Conservation (phyloP, 352 stramenopile genomes). For the Phytophthora boehmeriae region DNA sequence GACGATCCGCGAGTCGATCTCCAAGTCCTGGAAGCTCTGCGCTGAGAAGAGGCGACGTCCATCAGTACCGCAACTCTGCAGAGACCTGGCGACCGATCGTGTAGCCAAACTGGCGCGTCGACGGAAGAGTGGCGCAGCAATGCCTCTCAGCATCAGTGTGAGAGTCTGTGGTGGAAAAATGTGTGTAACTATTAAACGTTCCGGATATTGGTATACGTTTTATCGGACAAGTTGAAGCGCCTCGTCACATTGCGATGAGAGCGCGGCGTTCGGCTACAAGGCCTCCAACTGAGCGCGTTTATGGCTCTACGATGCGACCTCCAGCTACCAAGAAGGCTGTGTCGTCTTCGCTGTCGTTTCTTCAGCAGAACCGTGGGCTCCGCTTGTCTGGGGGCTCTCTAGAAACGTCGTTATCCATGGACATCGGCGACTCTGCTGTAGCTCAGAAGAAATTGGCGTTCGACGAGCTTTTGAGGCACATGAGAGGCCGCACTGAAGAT, state of each 20-base stretch:
- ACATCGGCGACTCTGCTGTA: conserved; percentile 5
- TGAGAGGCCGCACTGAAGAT: conserved; percentile 40
- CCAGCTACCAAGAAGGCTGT: background rate
- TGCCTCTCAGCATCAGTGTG: background rate
- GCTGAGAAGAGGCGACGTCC: conserved; percentile 16
- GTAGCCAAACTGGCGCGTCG: background rate
- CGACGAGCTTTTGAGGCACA: conserved; percentile 44
- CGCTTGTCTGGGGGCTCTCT: background rate
- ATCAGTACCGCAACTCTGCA: conserved; percentile 1
- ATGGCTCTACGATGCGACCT: background rate
- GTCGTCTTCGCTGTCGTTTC: background rate
- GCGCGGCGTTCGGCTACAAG: background rate
- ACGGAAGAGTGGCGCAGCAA: background rate
- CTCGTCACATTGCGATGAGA: background rate
- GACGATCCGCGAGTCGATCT: conserved; percentile 44
- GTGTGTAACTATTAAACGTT: background rate
- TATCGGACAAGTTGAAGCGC: background rate
- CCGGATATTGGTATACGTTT: background rate
- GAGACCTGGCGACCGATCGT: no score
- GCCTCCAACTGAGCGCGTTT: background rate
- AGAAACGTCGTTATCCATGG: background rate
- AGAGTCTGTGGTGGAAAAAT: background rate
- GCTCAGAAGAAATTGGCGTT: conserved; percentile 36
- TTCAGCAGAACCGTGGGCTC: background rate
- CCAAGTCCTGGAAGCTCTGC: conserved; percentile 44